phyloP scores from a whole-genome alignment of 495 filamentous ascomycete species.

The Annulohypoxylon maeteangense region DNA sequence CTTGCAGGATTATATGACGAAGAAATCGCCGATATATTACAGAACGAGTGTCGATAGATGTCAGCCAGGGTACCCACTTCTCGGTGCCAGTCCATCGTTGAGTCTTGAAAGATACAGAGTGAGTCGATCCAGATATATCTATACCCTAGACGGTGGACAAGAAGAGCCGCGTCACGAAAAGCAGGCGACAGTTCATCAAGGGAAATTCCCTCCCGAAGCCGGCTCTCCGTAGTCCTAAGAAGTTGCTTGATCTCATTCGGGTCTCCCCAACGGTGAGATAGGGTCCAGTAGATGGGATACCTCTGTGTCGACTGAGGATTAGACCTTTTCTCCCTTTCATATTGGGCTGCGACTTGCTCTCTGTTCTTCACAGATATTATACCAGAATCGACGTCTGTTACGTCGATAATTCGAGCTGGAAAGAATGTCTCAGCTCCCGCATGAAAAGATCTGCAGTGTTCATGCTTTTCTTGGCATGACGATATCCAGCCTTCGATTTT shows the following conservation, averaged over 20 bases:
- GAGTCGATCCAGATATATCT: slow-evolving; percentile 13
- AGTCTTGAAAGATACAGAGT: slow-evolving; percentile 8
- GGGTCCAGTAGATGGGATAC: background rate
- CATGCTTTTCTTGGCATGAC: background rate
- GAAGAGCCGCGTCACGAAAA: background rate
- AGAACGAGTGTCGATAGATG: background rate
- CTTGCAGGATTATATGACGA: background rate
- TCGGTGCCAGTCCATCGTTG: background rate
- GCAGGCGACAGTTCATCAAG: background rate
- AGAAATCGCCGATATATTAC: background rate
- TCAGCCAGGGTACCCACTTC: background rate
- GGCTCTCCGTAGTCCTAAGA: background rate
- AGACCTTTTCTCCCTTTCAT: background rate
- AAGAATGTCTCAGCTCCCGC: background rate
- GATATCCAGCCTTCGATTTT: background rate
- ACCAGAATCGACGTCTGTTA: background rate
- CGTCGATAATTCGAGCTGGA: background rate
- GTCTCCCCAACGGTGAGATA: slow-evolving; percentile 10
- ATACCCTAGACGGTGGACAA: background rate
- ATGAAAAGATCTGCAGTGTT: background rate
- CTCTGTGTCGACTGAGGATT: too few species aligned
- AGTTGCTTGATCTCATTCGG: background rate
- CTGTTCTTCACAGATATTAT: background rate
- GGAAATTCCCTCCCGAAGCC: background rate
- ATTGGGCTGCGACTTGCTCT: background rate